These are phyloP conservation scores for Dacryopinax primogenitus DNA, from an alignment of 768 basidiomycete genomes.

Conservation along the genomic window DNA sequence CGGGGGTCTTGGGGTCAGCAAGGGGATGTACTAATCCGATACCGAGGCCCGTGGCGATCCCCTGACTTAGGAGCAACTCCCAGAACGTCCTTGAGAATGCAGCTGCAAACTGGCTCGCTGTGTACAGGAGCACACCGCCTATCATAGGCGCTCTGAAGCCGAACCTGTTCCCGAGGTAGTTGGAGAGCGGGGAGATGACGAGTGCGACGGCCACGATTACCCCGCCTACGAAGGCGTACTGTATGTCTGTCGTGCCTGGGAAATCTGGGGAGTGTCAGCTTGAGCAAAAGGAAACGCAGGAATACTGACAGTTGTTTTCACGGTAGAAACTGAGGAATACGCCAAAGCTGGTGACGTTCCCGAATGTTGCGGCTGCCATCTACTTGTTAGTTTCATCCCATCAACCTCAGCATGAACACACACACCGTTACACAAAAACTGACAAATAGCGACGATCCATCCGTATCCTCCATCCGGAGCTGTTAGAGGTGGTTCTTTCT, in stretches of 20 bases:
- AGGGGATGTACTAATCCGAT: constrained; percentile 17
- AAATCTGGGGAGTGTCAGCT: constrained; percentile 8
- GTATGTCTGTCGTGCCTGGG: constrained; percentile 17
- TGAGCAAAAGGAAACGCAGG: not conserved
- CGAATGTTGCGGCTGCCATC: not conserved
- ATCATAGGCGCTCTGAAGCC: constrained; percentile 17
- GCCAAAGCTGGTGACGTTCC: not conserved
- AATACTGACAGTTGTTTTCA: not conserved
- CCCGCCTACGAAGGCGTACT: constrained; percentile 21
- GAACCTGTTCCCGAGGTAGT: constrained; percentile 17
- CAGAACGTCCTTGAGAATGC: constrained; percentile 18
- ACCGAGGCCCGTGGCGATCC: constrained; percentile 20
- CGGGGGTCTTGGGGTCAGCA: not conserved
- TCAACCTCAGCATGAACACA: not conserved
- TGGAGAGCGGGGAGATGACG: constrained; percentile 19
- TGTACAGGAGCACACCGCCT: constrained; percentile 14
- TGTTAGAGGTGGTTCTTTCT: not conserved
- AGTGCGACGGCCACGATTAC: constrained; percentile 17
- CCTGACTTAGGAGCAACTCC: constrained; percentile 21
- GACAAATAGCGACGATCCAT: constrained; percentile 25
- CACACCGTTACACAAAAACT: constrained; percentile 22
- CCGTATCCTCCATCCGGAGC: constrained; percentile 28
- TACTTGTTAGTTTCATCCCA: not conserved
- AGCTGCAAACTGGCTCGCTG: constrained; percentile 17
- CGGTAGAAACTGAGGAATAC: not conserved